phyloP scores from a whole-genome alignment of 495 filamentous ascomycete species.

The Ascodesmis nigricans region DNA sequence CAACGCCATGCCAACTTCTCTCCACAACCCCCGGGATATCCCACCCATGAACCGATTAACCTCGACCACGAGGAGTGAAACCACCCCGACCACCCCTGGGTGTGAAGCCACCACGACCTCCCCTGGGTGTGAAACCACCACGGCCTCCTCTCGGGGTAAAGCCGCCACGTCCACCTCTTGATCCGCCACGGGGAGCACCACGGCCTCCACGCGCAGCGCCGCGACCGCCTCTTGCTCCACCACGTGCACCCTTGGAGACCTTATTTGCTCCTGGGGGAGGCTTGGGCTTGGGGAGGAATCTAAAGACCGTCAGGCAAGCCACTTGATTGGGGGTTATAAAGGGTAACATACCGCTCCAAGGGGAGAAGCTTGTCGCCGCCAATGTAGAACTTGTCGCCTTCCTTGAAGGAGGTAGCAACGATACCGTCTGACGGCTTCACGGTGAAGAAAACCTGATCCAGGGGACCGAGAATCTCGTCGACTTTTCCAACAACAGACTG shows the following conservation, averaged over 20 bases:
- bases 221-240: constrained; percentile 32
- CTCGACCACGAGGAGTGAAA: constrained; percentile 25
- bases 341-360: constrained; percentile 43
- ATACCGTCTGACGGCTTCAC: constrained; percentile 93
- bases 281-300: constrained; percentile 89
- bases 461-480: constrained; percentile 59
- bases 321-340: not conserved
- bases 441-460: constrained; percentile 96
- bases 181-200: constrained; percentile 27
- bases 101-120: constrained; percentile 8
- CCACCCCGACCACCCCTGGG: constrained; percentile 25
- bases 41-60: no score
- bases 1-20: no score
- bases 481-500: constrained; percentile 74
- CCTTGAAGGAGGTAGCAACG: constrained; percentile 78
- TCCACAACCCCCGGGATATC: no score
- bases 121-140: constrained; percentile 21
- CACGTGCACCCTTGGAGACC: constrained; percentile 24
- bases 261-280: constrained; percentile 41
- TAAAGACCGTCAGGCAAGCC: constrained; percentile 11
- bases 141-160: constrained; percentile 26
- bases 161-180: constrained; percentile 28
- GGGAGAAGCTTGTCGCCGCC: constrained; percentile 83
- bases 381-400: constrained; percentile 93
- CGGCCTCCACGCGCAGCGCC: constrained; percentile 32